Conservation (phyloP, 768 basidiomycete genomes). For the Tylopilus balloui region DNA sequence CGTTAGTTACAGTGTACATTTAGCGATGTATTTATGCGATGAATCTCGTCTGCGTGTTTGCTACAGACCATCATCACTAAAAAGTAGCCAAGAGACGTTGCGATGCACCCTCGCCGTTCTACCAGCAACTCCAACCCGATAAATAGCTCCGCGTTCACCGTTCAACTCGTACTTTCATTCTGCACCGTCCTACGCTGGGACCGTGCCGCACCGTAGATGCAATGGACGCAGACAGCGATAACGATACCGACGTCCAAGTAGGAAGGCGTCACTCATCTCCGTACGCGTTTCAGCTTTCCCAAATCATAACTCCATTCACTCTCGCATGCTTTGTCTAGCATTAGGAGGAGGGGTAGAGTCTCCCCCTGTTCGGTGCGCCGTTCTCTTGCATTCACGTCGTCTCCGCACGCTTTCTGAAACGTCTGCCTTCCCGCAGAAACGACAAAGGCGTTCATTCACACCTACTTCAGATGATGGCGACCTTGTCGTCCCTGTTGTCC, state of each 20-base stretch:
- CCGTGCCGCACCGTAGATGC: not conserved
- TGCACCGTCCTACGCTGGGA: not conserved
- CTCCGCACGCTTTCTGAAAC: not conserved
- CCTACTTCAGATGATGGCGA: constrained; percentile 51
- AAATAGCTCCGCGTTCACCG: not conserved
- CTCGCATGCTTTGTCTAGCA: constrained; percentile 5
- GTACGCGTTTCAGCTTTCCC: constrained; percentile 25
- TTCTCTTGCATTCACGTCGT: not conserved
- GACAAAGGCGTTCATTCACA: constrained; percentile 46
- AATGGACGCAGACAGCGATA: constrained; percentile 20
- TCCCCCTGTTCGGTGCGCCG: constrained; percentile 44
- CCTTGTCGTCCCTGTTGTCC: constrained; percentile 35
- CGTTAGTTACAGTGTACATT: no score
- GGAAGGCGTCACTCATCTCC: constrained; percentile 38
- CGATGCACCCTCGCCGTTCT: constrained; percentile 8
- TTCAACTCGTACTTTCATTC: not conserved
- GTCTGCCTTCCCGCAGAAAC: constrained; percentile 28
- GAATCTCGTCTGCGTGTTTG: not conserved
- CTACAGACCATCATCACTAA: not conserved
- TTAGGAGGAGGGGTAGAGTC: constrained; percentile 59
- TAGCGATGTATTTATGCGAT: not conserved
- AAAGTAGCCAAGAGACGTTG: constrained; percentile 8
- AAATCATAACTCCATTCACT: constrained; percentile 3
- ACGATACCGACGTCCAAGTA: constrained; percentile 20
- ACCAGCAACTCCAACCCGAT: not conserved